Base-by-base conservation (phyloP, 495 filamentous ascomycete species). In the Neurospora sublineolata region DNA sequence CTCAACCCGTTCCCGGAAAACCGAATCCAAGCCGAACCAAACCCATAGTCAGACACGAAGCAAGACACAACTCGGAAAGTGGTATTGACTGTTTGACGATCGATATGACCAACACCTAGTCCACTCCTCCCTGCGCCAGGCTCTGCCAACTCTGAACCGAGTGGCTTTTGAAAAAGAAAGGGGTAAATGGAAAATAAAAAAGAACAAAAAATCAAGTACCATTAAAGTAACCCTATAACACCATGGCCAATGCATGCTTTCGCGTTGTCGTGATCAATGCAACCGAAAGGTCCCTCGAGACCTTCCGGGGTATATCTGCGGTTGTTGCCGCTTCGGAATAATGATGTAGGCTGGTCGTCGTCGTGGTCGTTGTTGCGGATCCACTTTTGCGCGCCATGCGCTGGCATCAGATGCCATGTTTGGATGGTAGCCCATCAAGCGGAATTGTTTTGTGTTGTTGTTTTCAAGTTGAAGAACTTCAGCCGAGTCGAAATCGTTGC, bases 181-280 rank as follows among this genome's bases (percentile, higher is more conserved):
- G 41, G 10, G 58, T 69, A 9, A 73, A 68, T 42, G 0, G 7
- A 75, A 69, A 73, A 67, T 7, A 44, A 37, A 69, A 23, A 67
- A 64, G 14, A 68, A 68, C 14, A 18, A 74, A 76, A 73, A 70
- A 39, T 20, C 46, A 77, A 73, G 40, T 71, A 71, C 70, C 69
- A 71, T 68, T 69, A 77, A 60, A 33, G 23, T 60, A 60, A 60
- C 23, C 52, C 23, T 30, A 8, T 60, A 77, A 79, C 73, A 76
- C 76, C 78, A 75, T 72, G 72, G 46, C 73, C 78, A 73, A 80
- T 80, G 78, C 78, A 79, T 77, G 70, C 70, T 76, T 75, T 72
- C 52, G 52, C 52, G 27, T 33, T 76, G 74, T 79, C 73, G 75
- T 77, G 23, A 71, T 71, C n/a, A 69, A 69, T 38, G 70, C 72